These are phyloP conservation scores for Paecilomyces variotii DNA, from an alignment of 2,329 filamentous ascomycete species.

Conservation along the genomic window DNA sequence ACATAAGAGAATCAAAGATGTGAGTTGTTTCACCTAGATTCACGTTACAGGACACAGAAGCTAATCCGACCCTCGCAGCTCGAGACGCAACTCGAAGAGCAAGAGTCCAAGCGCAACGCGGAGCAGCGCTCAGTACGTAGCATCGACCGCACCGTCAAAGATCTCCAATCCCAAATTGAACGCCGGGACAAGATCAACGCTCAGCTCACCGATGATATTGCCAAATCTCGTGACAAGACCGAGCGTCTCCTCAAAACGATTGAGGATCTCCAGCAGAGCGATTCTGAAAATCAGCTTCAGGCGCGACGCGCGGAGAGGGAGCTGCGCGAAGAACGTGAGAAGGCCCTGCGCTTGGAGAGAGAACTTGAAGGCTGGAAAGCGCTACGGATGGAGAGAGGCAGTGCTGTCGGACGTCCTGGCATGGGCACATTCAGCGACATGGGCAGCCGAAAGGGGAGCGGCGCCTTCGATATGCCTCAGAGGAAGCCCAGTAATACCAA, in stretches of 20 bases:
- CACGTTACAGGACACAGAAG: not conserved
- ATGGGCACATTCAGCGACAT: conserved; percentile 30
- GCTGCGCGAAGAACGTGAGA: conserved; percentile 80
- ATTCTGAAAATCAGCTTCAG: conserved; percentile 71
- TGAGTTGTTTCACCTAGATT: conserved; percentile 40
- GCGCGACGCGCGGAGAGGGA: conserved; percentile 84
- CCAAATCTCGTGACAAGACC: conserved; percentile 79
- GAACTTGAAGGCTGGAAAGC: conserved; percentile 78
- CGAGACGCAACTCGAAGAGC: conserved; percentile 75
- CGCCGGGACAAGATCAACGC: conserved; percentile 81
- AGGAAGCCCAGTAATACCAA: conserved; percentile 68
- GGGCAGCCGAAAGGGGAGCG: conserved; percentile 32
- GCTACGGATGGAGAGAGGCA: conserved; percentile 56
- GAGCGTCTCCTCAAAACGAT: conserved; percentile 84
- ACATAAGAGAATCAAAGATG: conserved; percentile 90
- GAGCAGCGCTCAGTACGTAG: conserved; percentile 84
- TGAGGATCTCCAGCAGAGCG: conserved; percentile 84
- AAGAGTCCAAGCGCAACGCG: conserved; percentile 68
- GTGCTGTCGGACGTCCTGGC: conserved; percentile 19
- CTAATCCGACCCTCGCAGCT: conserved; percentile 50
- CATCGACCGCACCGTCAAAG: conserved; percentile 87
- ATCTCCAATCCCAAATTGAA: conserved; percentile 85
- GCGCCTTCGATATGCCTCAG: conserved; percentile 46
- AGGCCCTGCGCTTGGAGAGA: conserved; percentile 69
- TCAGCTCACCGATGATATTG: conserved; percentile 74